Conservation (phyloP, 2,329 filamentous ascomycete genomes). For the Ilyonectria sp. region DNA sequence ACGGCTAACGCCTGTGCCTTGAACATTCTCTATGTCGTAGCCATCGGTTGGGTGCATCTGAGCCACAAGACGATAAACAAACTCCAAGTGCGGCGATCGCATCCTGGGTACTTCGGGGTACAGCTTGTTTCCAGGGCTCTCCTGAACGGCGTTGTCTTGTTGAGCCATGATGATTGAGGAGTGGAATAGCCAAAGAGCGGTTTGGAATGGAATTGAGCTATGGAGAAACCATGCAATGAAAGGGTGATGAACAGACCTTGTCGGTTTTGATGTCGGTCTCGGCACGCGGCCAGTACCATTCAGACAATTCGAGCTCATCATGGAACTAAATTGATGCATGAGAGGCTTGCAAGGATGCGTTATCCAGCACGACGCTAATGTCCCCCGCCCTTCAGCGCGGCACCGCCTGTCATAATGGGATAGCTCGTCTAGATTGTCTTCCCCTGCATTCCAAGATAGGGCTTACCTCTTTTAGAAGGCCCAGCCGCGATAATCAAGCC, state of each 20-base stretch:
- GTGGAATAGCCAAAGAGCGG: not conserved
- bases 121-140: constrained; percentile 13
- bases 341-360: not conserved
- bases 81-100: constrained; percentile 11
- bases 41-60: constrained; percentile 20
- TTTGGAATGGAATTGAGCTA: not conserved
- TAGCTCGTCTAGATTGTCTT: not conserved
- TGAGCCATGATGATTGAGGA: not conserved
- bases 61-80: constrained; percentile 16
- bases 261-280: not conserved
- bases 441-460: not conserved
- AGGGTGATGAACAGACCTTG: not conserved
- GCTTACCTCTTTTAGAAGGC: constrained; percentile 2
- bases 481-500: not conserved
- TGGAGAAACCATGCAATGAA: not conserved
- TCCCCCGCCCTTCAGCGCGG: constrained; percentile 1
- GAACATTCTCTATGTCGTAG: constrained; percentile 20
- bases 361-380: not conserved
- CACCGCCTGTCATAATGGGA: not conserved
- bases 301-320: not conserved
- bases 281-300: not conserved
- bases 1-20: constrained; percentile 13
- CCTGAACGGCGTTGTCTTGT: not conserved
- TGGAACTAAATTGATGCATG: not conserved
- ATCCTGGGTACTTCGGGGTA: constrained; percentile 16